Base-by-base conservation (phyloP, 176 grass and related monocot genomes). In the Aegilops longissima region DNA sequence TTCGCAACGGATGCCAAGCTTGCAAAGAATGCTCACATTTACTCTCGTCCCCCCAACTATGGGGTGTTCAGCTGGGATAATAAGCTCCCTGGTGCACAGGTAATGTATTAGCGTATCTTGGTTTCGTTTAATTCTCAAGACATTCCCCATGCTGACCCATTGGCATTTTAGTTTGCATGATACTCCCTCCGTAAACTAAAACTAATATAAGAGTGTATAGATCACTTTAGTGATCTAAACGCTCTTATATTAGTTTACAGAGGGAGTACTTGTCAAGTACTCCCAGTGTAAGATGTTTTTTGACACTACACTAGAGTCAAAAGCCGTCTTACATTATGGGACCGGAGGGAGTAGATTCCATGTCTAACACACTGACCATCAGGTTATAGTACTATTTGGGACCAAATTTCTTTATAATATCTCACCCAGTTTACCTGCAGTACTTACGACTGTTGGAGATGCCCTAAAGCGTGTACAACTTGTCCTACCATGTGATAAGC, bases 11-110 rank as follows among this genome's bases (percentile, higher is more conserved):
- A 91, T 73, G 88, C 90, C 38, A 88, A 72, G 40, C 88, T 98
- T 78, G 96, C 96, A 1, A 95, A 86, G 71, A 79, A 95, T 86
- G 96, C 92, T 36, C 93, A 93, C 9, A 90, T 93, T 61, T 98
- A 92, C 76, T 91, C 92, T 92, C 92, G 82, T 70, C 92, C 86
- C 21, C 86, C 86, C 1, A 86, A 94, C 74, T 95, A 95, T 87
- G 96, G 96, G 2, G 90, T 98, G 29, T 93, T 98, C 89, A 98
- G 96, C 84, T 98, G 96, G 96, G 92, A 98, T 82, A 95, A 95
- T 92, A 95, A 98, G 76, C 86, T 98, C 81, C 89, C 93, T 51
- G 96, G 93, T 85, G 93, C 92, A 80, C 96, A 98, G 86, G 96
- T 95, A 87, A 83, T 45, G 24, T 47, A 6, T 20, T 80, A 77